Evolutionary conservation across 2,329 filamentous ascomycete species (phyloP).

Genomic region (Fusarium sp.): DNA sequence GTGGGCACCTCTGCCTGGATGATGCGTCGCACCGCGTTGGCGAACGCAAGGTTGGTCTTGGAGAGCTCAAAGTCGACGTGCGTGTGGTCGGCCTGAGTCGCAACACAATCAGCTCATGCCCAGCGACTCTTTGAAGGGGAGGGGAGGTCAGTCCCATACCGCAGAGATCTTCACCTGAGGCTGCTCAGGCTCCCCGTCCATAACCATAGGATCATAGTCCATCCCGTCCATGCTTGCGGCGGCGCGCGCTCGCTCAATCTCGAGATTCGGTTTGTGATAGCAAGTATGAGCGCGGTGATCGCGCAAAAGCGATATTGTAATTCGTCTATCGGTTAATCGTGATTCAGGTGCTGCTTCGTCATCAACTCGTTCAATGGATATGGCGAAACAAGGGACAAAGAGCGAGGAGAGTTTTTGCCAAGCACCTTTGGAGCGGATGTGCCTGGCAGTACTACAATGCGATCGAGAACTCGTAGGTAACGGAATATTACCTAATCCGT

Average conservation of each 20-base stretch:
- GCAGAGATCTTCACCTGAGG: constrained; percentile 71
- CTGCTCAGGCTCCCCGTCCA: constrained; percentile 68
- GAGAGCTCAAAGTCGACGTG: constrained; percentile 93
- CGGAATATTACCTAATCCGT: constrained; percentile 49
- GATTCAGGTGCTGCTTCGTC: not conserved
- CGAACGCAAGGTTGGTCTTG: constrained; percentile 89
- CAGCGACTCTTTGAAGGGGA: constrained; percentile 10
- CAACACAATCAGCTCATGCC: constrained; percentile 39
- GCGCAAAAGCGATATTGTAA: not conserved
- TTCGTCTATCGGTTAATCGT: not conserved
- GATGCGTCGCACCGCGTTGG: constrained; percentile 90
- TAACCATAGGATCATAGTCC: constrained; percentile 72
- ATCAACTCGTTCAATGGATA: not conserved
- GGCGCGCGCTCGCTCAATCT: constrained; percentile 24
- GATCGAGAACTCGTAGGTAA: constrained; percentile 17
- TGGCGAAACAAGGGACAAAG: constrained; percentile 14
- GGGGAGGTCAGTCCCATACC: constrained; percentile 52
- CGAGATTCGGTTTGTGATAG: constrained; percentile 9
- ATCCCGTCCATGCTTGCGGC: constrained; percentile 57
- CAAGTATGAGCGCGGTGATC: constrained; percentile 4
- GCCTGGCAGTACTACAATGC: constrained; percentile 31
- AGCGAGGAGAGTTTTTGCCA: constrained; percentile 41
- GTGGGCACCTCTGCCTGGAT: constrained; percentile 96
- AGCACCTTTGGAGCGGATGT: not conserved
- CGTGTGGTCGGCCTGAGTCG: constrained; percentile 76